Conservation (phyloP, 495 filamentous ascomycete species). For the Xanthoparmelia taractica region DNA sequence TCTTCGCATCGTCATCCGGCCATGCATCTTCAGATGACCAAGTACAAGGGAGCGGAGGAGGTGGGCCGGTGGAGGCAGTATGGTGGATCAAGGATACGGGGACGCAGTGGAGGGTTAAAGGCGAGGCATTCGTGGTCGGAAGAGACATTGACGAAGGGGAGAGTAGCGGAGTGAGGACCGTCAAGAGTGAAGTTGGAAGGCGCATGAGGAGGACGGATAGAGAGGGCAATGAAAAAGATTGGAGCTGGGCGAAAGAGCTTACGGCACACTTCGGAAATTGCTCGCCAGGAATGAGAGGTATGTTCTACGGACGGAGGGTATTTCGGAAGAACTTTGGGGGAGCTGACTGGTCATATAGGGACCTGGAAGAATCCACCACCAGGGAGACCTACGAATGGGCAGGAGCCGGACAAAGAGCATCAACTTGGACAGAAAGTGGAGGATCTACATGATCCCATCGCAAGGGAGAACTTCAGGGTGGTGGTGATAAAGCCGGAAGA, state of each 20-base stretch:
- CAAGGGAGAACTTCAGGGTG: conserved; percentile 75
- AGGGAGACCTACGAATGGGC: conserved; percentile 48
- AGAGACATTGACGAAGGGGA: conserved; percentile 46
- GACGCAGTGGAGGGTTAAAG: conserved; percentile 80
- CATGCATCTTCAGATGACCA: conserved; percentile 31
- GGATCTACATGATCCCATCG: conserved; percentile 58
- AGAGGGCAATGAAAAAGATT: conserved; percentile 32
- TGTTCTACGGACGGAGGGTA: conserved; percentile 12
- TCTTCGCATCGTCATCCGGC: conserved; percentile 44
- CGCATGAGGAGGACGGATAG: conserved; percentile 28
- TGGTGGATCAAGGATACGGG: conserved; percentile 68
- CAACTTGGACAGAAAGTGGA: conserved; percentile 59
- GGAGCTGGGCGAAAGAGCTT: conserved; percentile 69
- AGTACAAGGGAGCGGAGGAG: conserved; percentile 49
- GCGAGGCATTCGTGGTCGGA: conserved; percentile 65
- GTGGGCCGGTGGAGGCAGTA: conserved; percentile 66
- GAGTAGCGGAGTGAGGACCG: conserved; percentile 25
- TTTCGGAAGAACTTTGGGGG: background rate
- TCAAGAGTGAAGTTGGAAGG: conserved; percentile 36
- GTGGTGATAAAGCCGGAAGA: conserved; percentile 73
- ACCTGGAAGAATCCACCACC: conserved; percentile 73
- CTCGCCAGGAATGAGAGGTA: conserved; percentile 65
- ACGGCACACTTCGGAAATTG: conserved; percentile 83
- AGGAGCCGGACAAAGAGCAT: conserved; percentile 41
- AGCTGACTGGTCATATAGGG: conserved; percentile 32